Evolutionary conservation across 345 rosid species (phyloP).

Genomic region (Arabidopsis suecica): DNA sequence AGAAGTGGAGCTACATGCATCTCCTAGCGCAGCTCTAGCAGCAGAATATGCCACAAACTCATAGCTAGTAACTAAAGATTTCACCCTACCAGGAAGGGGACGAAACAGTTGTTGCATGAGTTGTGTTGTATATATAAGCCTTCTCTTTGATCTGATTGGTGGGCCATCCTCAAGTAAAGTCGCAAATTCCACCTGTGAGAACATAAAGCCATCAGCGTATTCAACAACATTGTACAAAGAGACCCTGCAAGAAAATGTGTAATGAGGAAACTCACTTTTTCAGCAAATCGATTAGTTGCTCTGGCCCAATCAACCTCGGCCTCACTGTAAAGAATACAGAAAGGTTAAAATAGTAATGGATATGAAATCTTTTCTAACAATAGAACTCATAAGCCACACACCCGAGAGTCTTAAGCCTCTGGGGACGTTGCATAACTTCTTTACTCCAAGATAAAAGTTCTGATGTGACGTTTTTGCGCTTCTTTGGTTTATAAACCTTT

Average conservation of each 20-base stretch:
- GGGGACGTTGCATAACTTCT: conserved; percentile 54
- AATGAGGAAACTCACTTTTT: conserved; percentile 61
- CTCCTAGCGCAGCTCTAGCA: conserved; percentile 67
- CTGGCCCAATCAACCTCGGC: conserved; percentile 75
- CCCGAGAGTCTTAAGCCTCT: conserved; percentile 62
- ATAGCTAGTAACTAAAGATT: conserved; percentile 53
- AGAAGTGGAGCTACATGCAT: conserved; percentile 62
- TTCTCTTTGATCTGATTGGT: conserved; percentile 66
- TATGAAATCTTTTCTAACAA: neutral
- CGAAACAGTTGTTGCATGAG: conserved; percentile 75
- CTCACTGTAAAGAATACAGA: conserved; percentile 52
- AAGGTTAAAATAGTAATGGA: neutral
- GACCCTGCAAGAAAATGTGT: conserved; percentile 1
- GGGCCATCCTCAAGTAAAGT: conserved; percentile 57
- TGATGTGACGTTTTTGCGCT: conserved; percentile 61
- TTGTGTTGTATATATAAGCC: conserved; percentile 75
- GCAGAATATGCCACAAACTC: conserved; percentile 60
- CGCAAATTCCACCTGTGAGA: conserved; percentile 69
- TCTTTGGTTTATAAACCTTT: conserved; percentile 49
- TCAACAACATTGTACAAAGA: conserved; percentile 31
- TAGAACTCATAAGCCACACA: conserved; percentile 40
- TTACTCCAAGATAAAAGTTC: conserved; percentile 65
- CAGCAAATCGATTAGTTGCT: conserved; percentile 62
- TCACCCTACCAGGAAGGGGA: conserved; percentile 57
- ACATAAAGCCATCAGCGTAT: conserved; percentile 28